Evolutionary conservation across 306 rosid genomes (phyloP), one percentile per base, ranked within the genome.

Genomic region (Rosa persica): DNA sequence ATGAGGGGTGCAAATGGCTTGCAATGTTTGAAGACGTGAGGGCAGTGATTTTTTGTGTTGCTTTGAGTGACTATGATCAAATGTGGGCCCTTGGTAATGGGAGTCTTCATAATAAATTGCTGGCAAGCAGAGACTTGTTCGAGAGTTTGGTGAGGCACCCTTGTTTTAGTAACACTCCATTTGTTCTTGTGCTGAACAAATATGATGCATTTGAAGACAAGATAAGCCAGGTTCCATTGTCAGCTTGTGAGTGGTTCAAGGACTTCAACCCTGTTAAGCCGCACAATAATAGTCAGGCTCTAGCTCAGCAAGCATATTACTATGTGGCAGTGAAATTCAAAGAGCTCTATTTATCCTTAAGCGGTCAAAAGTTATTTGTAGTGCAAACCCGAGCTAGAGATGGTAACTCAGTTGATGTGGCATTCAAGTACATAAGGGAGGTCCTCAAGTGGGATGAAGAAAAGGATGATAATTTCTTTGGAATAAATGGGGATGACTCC

Each of bases 11-110:
- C 86, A 93, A 93, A 85, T 93, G 98, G 98, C 80, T 93, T 76
- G 89, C 87, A 85, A 93, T 93, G 98, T 93, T 93, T 54, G 98
- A 91, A 88, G 98, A 91, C 70, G 93, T 88, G 83, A 87, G 93
- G 84, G 85, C 86, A 49, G 89, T 91, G 78, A 73, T 93, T 77
- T 91, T 93, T 80, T 93, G 98, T 81, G 97, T 88, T 75, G 84
- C 97, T 48, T 81, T 93, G 84, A 89, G 92, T 79, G 98, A 93
- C 82, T 93, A 88, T 13, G 93, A 89, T 78, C 98, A 91, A 78
- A 48, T 87, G 87, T 91, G 90, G 92, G 81, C 82, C 30, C 76
- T 79, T 34, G 80, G 86, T 78, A 85, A 70, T 1, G 88, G 89
- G 58, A 74, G 80, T 44, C 84, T 86, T 78, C 67, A 39, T 39